Conservation (phyloP, 768 basidiomycete genomes). For the Mycena maculata region DNA sequence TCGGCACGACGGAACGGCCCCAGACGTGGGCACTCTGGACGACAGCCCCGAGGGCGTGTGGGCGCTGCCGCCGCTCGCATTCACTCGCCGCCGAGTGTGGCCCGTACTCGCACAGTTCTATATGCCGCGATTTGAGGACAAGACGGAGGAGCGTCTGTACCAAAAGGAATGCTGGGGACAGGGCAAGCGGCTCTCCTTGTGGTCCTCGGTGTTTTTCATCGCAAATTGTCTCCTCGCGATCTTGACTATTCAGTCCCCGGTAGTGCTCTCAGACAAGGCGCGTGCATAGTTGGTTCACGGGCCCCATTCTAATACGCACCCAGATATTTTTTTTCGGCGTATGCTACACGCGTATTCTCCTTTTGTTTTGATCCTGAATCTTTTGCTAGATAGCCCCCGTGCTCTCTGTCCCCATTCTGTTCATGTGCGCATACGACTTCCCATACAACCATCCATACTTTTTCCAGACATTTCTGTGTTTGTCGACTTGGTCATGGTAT, state of each 20-base stretch:
- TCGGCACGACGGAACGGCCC: constrained; percentile 21
- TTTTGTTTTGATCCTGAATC: not conserved
- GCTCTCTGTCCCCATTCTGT: constrained; percentile 59
- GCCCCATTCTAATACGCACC: not conserved
- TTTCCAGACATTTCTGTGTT: constrained; percentile 60
- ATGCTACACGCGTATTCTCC: not conserved
- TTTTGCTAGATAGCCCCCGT: constrained; percentile 54
- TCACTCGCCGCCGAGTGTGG: constrained; percentile 16
- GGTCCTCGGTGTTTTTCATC: constrained; percentile 42
- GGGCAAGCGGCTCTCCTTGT: constrained; percentile 22
- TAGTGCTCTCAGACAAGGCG: constrained; percentile 41
- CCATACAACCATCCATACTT: constrained; percentile 57
- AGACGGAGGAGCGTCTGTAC: constrained; percentile 32
- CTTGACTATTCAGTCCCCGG: constrained; percentile 36
- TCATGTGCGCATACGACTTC: constrained; percentile 63
- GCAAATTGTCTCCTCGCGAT: constrained; percentile 39
- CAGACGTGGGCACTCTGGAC: constrained; percentile 7
- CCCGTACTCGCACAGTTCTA: constrained; percentile 27
- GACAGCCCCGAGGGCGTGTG: constrained; percentile 17
- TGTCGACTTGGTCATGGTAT: constrained; percentile 64
- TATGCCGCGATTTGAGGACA: constrained; percentile 31
- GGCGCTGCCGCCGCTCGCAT: constrained; percentile 22
- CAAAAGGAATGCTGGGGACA: constrained; percentile 37
- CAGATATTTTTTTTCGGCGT: constrained; percentile 58
- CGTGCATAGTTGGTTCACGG: not conserved